These are phyloP conservation scores for Immersiporthe knoxdaviesiana DNA, from an alignment of 2,329 filamentous ascomycete genomes.

Conservation along the genomic window DNA sequence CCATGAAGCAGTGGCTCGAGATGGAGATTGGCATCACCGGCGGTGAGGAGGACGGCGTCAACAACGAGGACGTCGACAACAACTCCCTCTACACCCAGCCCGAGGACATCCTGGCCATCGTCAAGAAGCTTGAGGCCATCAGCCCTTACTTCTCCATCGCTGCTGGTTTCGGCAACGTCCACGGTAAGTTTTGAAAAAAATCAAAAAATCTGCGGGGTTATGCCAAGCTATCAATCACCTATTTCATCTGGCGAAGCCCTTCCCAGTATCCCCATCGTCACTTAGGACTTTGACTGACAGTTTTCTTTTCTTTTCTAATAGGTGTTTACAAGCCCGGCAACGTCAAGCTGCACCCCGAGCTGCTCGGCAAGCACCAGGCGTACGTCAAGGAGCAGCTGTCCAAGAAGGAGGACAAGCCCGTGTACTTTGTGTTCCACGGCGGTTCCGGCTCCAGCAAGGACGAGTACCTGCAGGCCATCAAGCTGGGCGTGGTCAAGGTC, in stretches of 20 bases:
- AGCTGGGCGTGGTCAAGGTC: constrained; percentile 97
- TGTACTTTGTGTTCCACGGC: constrained; percentile 99
- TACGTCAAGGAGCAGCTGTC: constrained; percentile 82
- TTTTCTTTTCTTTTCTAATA: no score
- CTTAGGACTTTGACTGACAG: no score
- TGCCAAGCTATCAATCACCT: no score
- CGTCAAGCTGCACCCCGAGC: constrained; percentile 93
- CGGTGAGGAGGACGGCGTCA: constrained; percentile 97
- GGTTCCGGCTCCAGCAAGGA: constrained; percentile 89
- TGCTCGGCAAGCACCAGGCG: constrained; percentile 94
- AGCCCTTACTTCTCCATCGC: constrained; percentile 97
- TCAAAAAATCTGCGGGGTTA: no score
- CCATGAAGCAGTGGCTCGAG: constrained; percentile 99
- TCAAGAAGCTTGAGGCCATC: constrained; percentile 82
- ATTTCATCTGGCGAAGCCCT: no score
- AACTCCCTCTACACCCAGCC: constrained; percentile 97
- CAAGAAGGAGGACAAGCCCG: constrained; percentile 79
- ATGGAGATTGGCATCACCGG: constrained; percentile 97
- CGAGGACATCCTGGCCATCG: constrained; percentile 91
- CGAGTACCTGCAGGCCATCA: constrained; percentile 88
- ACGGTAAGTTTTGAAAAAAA: constrained; percentile 47
- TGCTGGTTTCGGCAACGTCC: constrained; percentile 97
- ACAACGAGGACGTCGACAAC: constrained; percentile 98
- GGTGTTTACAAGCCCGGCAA: constrained; percentile 96
- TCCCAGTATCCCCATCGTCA: no score